Conservation (phyloP, 2,329 filamentous ascomycete genomes). For the Ophiocordyceps sinensis region DNA sequence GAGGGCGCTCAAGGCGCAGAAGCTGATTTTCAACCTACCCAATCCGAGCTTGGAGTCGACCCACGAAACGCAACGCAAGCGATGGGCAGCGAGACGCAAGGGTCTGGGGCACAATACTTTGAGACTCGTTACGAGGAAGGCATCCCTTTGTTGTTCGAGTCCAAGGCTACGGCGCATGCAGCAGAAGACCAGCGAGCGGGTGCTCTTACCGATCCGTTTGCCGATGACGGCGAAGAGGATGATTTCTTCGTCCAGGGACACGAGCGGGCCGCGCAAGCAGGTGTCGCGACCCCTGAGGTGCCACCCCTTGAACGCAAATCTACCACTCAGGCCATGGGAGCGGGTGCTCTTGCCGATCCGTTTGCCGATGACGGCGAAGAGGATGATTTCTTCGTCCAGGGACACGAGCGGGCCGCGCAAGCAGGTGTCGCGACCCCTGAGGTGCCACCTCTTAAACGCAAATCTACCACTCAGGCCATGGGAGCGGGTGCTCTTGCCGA, state of each 20-base stretch:
- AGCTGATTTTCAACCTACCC: conserved; percentile 1
- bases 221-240: conserved; percentile 34
- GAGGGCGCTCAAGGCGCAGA: conserved; percentile 3
- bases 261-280: conserved; percentile 9
- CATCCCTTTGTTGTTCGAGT: conserved; percentile 42
- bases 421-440: conserved; percentile 7
- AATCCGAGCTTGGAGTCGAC: conserved; percentile 5
- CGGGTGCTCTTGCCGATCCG: conserved; percentile 7
- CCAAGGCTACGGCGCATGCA: conserved; percentile 3
- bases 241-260: conserved; percentile 49
- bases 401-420: conserved; percentile 18
- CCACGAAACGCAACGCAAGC: conserved; percentile 17
- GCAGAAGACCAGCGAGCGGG: neutral
- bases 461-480: conserved; percentile 55
- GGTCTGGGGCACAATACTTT: conserved; percentile 24
- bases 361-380: conserved; percentile 34
- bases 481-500: conserved; percentile 4
- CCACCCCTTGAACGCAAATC: conserved; percentile 48
- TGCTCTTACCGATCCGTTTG: conserved; percentile 18
- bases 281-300: conserved; percentile 7
- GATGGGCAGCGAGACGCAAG: conserved; percentile 28
- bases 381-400: conserved; percentile 49
- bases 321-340: too few species aligned
- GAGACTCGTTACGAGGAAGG: conserved; percentile 58
- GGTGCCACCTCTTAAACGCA: conserved; percentile 37